Percentiles rank a stretch among this genome's conserved stretches.
Evolutionary conservation across 164 flowering plant species (phyloP).

Genomic region (Nymphaea thermarum): DNA sequence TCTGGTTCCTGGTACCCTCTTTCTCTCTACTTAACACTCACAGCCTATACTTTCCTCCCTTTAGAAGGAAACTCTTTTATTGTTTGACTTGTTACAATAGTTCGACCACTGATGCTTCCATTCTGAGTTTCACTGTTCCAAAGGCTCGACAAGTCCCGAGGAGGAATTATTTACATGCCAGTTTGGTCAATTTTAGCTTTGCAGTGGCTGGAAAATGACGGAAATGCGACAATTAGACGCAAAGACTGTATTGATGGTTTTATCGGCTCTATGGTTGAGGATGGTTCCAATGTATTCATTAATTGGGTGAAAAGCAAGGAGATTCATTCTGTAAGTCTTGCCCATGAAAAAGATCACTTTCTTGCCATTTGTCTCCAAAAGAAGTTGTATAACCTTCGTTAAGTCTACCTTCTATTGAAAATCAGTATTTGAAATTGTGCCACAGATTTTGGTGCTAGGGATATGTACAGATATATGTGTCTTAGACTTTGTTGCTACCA

Average conservation of each 20-base stretch:
- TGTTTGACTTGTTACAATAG: too few relatives aligned
- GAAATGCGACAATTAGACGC: slow-evolving; percentile 51
- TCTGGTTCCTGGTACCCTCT: slow-evolving; percentile 21
- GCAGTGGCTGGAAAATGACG: slow-evolving; percentile 67
- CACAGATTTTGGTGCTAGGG: slow-evolving; percentile 72
- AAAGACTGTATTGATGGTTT: slow-evolving; percentile 89
- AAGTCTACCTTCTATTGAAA: too few relatives aligned
- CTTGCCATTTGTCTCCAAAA: not conserved
- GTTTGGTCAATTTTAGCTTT: slow-evolving; percentile 24
- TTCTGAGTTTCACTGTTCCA: too few relatives aligned
- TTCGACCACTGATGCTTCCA: too few relatives aligned
- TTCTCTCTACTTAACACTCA: not conserved
- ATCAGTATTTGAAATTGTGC: not conserved
- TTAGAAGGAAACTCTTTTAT: too few relatives aligned
- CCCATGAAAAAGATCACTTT: not conserved
- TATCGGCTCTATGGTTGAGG: slow-evolving; percentile 62
- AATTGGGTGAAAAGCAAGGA: slow-evolving; percentile 69
- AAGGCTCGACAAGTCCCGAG: not conserved
- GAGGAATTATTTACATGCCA: not conserved
- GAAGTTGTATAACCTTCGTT: not conserved
- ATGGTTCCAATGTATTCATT: slow-evolving; percentile 71
- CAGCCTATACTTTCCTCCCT: too few relatives aligned
- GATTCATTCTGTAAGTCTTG: slow-evolving; percentile 49
- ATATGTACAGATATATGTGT: slow-evolving; percentile 95
- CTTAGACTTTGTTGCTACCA: slow-evolving; percentile 68